A percentile compares a stretch with the other conserved stretches of the same genome.
Conservation (phyloP, 176 grass and related monocot species). For the Aegilops tauschii region DNA sequence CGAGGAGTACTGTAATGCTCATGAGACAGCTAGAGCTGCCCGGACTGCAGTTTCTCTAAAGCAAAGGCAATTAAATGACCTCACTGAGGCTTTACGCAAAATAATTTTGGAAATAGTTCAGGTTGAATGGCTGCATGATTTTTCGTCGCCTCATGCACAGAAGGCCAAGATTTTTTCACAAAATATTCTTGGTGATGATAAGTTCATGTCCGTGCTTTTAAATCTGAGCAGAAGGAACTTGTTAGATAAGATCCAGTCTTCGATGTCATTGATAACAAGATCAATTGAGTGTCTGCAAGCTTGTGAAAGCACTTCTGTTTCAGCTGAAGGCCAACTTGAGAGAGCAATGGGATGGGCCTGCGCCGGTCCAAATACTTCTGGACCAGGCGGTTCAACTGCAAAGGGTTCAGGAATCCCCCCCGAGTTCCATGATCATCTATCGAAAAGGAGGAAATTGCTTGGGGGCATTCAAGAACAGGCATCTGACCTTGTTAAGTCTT, state of each 20-base stretch:
- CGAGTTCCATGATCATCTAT: conserved; percentile 86
- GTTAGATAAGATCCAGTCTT: conserved; percentile 92
- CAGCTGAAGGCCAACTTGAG: conserved; percentile 88
- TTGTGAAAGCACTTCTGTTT: conserved; percentile 77
- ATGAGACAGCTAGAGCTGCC: conserved; percentile 84
- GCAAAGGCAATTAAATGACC: conserved; percentile 81
- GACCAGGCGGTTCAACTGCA: conserved; percentile 38
- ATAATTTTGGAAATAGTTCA: conserved; percentile 73
- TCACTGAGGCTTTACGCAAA: conserved; percentile 69
- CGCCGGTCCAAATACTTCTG: conserved; percentile 58
- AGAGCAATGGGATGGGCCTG: conserved; percentile 99
- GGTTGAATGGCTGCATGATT: conserved; percentile 89
- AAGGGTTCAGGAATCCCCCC: conserved; percentile 72
- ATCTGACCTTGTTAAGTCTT: conserved; percentile 73
- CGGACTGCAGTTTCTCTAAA: conserved; percentile 67
- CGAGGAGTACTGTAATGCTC: conserved; percentile 86
- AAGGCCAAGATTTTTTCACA: conserved; percentile 65
- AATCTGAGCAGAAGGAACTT: conserved; percentile 69
- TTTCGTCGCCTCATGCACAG: conserved; percentile 59
- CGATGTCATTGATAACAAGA: conserved; percentile 72
- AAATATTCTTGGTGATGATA: conserved; percentile 77
- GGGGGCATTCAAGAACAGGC: conserved; percentile 55
- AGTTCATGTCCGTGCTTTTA: conserved; percentile 62
- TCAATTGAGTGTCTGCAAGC: conserved; percentile 76
- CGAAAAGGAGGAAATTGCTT: conserved; percentile 76